Evolutionary conservation across 1,284 basidiomycete genomes (phyloP), one percentile per base, ranked within the genome.

Genomic region (Ustilago curta): DNA sequence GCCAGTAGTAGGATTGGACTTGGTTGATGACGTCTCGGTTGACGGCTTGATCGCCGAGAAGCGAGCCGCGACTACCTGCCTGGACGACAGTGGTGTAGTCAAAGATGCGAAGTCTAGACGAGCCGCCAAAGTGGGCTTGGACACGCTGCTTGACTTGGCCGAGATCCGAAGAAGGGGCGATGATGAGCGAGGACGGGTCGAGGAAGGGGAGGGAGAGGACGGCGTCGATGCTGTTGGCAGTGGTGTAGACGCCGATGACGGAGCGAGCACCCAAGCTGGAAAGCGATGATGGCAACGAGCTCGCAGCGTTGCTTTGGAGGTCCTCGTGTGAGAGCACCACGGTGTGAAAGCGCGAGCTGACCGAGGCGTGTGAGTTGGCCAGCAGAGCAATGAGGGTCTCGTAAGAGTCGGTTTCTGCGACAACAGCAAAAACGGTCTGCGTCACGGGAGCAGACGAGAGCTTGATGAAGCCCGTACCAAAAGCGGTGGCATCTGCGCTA

Each of bases 1-100:
- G 66, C 73, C 80, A 79, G 67, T 71, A 79, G 45, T 70, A 44
- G 2, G 81, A 79, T 19, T 79, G 77, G 4, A 60, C 54, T 11
- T 70, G 71, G n/a, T 66, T 32, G 52, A 64, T 61, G 14, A 61
- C 29, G 8, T 64, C 55, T 45, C 63, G 56, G 59, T 59, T 47
- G 23, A 56, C 29, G 4, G 51, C n/a, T 11, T 69, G 66, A 19
- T 32, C 9, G 14, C 47, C 54, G n/a, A 51, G 48, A 14, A 56
- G 56, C 23, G 58, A 60, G 39, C 52, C 56, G n/a, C 54, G 53
- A 25, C 67, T 59, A 50, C 76, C 78, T 8, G 60, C 50, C 11
- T 67, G 57, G 29, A 77, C 32, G 6, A 80, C 69, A 0, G 72
- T 25, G n/a, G 64, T 52, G 56, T 63, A 78, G 18, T 21, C 42